Conservation (phyloP, 176 grass and related monocot species). For the Juncus inflexus region DNA sequence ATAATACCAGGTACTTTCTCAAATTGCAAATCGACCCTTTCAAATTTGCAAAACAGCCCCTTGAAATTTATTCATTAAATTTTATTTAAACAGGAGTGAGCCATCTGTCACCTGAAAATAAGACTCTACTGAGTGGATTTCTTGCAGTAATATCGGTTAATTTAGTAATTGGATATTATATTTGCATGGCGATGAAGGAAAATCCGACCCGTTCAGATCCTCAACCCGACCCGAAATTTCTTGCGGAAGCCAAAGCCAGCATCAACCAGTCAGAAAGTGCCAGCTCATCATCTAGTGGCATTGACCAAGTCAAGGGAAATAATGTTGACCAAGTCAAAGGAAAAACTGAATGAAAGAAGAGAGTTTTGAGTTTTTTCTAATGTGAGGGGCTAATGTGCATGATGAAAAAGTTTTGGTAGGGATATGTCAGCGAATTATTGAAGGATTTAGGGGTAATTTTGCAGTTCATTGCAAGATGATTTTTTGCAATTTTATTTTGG, state of each 20-base stretch:
- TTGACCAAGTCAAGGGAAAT: constrained; percentile 32
- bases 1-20: constrained; percentile 64
- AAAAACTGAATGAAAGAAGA: constrained; percentile 60
- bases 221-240: constrained; percentile 79
- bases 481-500: no score
- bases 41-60: background rate
- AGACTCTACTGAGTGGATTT: constrained; percentile 77
- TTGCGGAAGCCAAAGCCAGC: constrained; percentile 78
- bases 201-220: constrained; percentile 43
- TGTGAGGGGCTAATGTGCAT: no score
- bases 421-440: no score
- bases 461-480: no score
- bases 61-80: background rate
- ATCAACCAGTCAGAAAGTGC: constrained; percentile 48
- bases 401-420: no score
- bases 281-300: constrained; percentile 15
- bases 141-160: constrained; percentile 85
- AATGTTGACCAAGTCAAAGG: constrained; percentile 44
- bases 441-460: no score
- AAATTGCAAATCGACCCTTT: background rate
- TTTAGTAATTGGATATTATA: constrained; percentile 73
- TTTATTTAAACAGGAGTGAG: constrained; percentile 36
- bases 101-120: constrained; percentile 54
- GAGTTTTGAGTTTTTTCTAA: background rate
- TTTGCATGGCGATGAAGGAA: constrained; percentile 81